Evolutionary conservation across 352 stramenopile genomes (phyloP).

Genomic region (Pythium sukuiense): DNA sequence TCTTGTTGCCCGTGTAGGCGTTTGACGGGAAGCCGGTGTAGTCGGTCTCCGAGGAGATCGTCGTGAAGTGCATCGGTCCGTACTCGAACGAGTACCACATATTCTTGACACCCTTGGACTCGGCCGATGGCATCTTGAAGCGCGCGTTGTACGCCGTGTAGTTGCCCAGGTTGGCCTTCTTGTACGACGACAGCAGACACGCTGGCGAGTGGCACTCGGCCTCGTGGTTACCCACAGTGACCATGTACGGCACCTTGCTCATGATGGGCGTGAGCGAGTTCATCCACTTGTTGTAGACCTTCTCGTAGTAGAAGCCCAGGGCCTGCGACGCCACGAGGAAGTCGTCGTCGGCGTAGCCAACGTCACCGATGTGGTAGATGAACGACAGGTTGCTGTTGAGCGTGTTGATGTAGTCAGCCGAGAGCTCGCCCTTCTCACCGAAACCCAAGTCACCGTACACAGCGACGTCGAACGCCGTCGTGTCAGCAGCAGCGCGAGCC

Average conservation of each 20-base stretch:
- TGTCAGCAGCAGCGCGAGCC: slow-evolving; percentile 15
- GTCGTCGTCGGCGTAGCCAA: slow-evolving; percentile 42
- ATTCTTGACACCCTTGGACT: slow-evolving; percentile 39
- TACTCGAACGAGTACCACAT: slow-evolving; percentile 61
- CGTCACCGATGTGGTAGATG: slow-evolving; percentile 41
- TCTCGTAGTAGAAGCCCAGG: slow-evolving; percentile 39
- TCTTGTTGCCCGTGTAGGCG: slow-evolving; percentile 24
- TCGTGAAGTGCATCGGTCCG: slow-evolving; percentile 61
- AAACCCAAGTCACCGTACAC: slow-evolving; percentile 33
- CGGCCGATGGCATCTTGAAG: slow-evolving; percentile 44
- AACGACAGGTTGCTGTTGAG: slow-evolving; percentile 14
- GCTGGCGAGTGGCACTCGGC: slow-evolving; percentile 42
- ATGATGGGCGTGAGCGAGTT: slow-evolving; percentile 37
- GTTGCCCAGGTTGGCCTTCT: slow-evolving; percentile 47
- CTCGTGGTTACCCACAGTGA: slow-evolving; percentile 67
- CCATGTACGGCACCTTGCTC: slow-evolving; percentile 62
- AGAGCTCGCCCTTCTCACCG: slow-evolving; percentile 16
- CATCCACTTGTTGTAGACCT: slow-evolving; percentile 70
- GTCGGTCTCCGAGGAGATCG: slow-evolving; percentile 71
- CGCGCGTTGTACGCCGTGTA: slow-evolving; percentile 62
- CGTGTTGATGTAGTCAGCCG: slow-evolving; percentile 27
- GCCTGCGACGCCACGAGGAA: slow-evolving; percentile 25
- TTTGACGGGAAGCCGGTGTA: slow-evolving; percentile 39
- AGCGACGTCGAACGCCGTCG: slow-evolving; percentile 12
- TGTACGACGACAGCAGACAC: slow-evolving; percentile 33